Percentiles rank a stretch among this genome's conserved stretches.
Evolutionary conservation across 1,284 basidiomycete genomes (phyloP).

Genomic region (Chondrostereum purpureum): DNA sequence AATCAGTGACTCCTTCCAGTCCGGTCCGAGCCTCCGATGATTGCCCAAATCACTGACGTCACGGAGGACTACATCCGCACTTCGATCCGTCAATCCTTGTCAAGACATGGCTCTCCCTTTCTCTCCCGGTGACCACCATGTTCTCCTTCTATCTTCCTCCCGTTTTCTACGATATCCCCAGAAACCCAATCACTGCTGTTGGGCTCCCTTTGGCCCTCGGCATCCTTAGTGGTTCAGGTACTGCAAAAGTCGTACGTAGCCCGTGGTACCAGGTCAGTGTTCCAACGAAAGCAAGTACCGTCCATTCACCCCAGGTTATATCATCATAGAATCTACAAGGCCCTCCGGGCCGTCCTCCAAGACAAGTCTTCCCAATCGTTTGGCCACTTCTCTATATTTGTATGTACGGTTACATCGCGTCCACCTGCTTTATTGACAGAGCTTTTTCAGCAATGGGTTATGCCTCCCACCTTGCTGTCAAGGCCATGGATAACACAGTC

Average conservation of each 20-base stretch:
- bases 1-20: too few relatives aligned
- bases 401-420: conserved; percentile 17
- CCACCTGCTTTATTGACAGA: background rate
- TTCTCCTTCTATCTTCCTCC: conserved; percentile 31
- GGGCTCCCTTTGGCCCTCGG: conserved; percentile 58
- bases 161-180: conserved; percentile 48
- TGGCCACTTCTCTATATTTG: conserved; percentile 51
- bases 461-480: conserved; percentile 62
- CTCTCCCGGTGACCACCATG: conserved; percentile 17
- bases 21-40: background rate
- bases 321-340: conserved; percentile 33
- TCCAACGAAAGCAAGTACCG: too few relatives aligned
- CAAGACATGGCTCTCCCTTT: background rate
- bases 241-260: conserved; percentile 39
- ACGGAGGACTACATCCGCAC: background rate
- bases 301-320: background rate
- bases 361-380: conserved; percentile 50
- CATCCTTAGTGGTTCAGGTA: conserved; percentile 43
- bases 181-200: conserved; percentile 54
- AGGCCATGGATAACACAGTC: conserved; percentile 43
- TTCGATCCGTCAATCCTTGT: background rate
- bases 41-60: background rate
- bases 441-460: conserved; percentile 55
- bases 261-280: conserved; percentile 53
- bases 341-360: conserved; percentile 44